A percentile compares a stretch with the other conserved stretches of the same genome.
These are phyloP conservation scores for Alternaria hordeiaustralica DNA, from an alignment of 2,329 filamentous ascomycete species.

Conservation along the genomic window DNA sequence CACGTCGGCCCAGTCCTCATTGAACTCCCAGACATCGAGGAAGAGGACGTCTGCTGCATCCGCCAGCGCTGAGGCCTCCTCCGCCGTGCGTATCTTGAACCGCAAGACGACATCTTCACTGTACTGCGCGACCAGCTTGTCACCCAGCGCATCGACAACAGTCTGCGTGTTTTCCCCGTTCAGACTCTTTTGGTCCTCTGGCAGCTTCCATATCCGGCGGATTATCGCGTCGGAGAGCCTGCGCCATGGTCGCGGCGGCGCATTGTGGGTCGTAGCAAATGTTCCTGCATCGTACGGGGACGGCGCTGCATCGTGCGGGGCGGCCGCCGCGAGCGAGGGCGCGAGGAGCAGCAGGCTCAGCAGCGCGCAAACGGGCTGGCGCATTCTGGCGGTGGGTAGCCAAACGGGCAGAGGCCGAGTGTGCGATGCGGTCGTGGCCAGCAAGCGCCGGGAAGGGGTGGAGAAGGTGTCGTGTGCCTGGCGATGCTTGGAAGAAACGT, in stretches of 20 bases:
- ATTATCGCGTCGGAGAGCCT: conserved; percentile 47
- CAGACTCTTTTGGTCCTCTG: conserved; percentile 24
- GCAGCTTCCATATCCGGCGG: conserved; percentile 38
- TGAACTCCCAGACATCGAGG: conserved; percentile 90
- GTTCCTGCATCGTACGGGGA: conserved; percentile 16
- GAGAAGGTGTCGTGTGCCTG: conserved; percentile 10
- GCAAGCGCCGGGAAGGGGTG: not conserved
- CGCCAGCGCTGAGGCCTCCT: conserved; percentile 74
- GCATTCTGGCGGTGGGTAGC: conserved; percentile 29
- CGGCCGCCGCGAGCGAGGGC: conserved; percentile 36
- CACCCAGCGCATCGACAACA: conserved; percentile 12
- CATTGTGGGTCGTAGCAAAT: conserved; percentile 19
- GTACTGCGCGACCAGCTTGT: conserved; percentile 61
- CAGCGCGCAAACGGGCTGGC: conserved; percentile 32
- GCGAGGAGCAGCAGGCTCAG: conserved; percentile 41
- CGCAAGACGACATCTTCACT: conserved; percentile 85
- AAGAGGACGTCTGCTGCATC: conserved; percentile 77
- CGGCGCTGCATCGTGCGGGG: conserved; percentile 37
- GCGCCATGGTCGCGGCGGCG: conserved; percentile 43
- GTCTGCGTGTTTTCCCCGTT: not conserved
- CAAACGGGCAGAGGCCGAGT: not conserved
- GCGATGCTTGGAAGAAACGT: conserved; percentile 9
- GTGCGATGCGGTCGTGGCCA: not conserved
- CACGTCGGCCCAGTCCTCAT: conserved; percentile 82
- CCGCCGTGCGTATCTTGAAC: conserved; percentile 75